Evolutionary conservation across 2,329 filamentous ascomycete species (phyloP), one percentile per base, ranked within the genome.

Genomic region (Dryadomyces quercivorus): DNA sequence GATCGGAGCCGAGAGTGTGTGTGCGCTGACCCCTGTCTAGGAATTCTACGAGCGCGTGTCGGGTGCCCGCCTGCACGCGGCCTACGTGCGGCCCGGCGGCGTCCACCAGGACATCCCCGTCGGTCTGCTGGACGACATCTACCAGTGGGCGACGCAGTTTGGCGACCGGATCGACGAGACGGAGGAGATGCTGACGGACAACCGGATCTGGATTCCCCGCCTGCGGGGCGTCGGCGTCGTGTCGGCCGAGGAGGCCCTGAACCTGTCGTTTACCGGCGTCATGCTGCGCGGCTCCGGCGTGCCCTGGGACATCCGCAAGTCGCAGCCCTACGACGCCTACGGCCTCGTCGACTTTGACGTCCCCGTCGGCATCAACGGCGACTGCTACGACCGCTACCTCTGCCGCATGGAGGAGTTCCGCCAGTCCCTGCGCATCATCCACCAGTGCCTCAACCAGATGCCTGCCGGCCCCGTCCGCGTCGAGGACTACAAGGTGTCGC

Each of bases 41-140:
- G 93, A 98, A 84, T 98, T 98, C 75, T 98, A 98, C 70, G 93
- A 98, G 73, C 90, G 93, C 76, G 94, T 98, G 57, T 98, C 93
- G 44, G 93, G 93, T 68, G 93, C 93, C 63, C 93, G 93, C 77
- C 82, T 98, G 52, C 93, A 98, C 74, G 88, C 93, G 57, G 93
- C 93, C 64, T 98, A 98, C 69, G 86, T 98, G 64, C 88, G 93
- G 63, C 93, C 93, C 50, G 93, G 93, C 65, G 93, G 93, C 73
- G 93, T 98, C 55, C 88, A 90, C 65, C 91, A 97, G 72, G 93
- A 98, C 75, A 79, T 98, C 48, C 93, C 93, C 34, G 67, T 95
- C 57, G 93, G 93, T 61, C 84, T 98, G 48, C 83, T 98, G 51
- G 94, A 98, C 69, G 93, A 98, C 68, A 98, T 98, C 66, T 97